These are phyloP conservation scores for Dissoconium aciculare DNA, from an alignment of 2,329 filamentous ascomycete species.

Conservation along the genomic window DNA sequence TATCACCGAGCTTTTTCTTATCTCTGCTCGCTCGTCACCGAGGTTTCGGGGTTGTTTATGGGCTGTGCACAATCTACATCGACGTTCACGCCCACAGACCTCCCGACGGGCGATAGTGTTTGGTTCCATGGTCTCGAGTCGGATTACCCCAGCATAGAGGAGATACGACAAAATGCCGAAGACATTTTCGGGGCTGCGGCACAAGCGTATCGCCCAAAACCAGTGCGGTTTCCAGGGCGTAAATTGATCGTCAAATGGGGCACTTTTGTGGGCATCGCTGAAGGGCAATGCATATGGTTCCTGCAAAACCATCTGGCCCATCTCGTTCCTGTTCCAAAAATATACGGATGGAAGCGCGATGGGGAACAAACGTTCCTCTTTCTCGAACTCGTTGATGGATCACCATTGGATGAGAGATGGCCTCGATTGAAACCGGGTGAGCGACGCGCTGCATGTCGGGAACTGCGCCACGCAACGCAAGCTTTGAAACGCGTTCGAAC, in stretches of 20 bases:
- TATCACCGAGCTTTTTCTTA: too few species aligned
- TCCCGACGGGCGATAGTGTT: not conserved
- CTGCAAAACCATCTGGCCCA: not conserved
- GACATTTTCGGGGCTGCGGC: not conserved
- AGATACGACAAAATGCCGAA: conserved; percentile 1
- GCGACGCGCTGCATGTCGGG: not conserved
- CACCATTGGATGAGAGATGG: conserved; percentile 1
- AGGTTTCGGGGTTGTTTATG: too few species aligned
- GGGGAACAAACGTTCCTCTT: conserved; percentile 3
- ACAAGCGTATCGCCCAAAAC: conserved; percentile 2
- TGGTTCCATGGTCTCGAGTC: not conserved
- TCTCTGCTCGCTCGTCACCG: too few species aligned
- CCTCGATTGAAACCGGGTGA: not conserved
- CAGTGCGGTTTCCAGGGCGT: not conserved
- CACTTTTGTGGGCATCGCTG: conserved; percentile 1
- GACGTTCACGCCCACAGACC: not conserved
- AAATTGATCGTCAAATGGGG: conserved; percentile 4
- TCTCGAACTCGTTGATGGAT: conserved; percentile 2
- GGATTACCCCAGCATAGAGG: not conserved
- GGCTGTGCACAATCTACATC: not conserved
- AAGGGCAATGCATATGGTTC: conserved; percentile 3
- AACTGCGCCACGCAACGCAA: conserved; percentile 1
- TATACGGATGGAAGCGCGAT: conserved; percentile 3
- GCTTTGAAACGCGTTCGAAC: conserved; percentile 1
- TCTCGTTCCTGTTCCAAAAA: conserved; percentile 1